Evolutionary conservation across 768 basidiomycete species (phyloP).

Genomic region (Boletus coccyginus): DNA sequence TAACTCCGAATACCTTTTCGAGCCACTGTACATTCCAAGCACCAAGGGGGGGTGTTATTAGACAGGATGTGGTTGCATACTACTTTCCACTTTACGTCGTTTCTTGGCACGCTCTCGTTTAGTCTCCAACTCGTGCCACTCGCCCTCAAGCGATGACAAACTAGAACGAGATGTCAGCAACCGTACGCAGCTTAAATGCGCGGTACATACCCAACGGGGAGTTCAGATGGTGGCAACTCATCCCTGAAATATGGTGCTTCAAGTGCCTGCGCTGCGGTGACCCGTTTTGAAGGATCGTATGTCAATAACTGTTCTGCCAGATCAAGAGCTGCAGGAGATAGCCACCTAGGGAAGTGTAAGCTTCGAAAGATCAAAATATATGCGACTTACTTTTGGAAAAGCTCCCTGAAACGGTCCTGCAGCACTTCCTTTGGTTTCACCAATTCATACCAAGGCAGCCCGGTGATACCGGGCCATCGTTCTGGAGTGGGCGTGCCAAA

Average conservation of each 20-base stretch:
- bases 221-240: constrained; percentile 71
- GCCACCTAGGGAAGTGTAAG: constrained; percentile 53
- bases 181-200: not conserved
- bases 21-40: constrained; percentile 9
- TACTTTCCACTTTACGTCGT: constrained; percentile 61
- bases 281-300: constrained; percentile 76
- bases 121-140: constrained; percentile 98
- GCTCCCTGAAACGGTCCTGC: constrained; percentile 73
- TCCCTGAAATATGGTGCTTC: constrained; percentile 78
- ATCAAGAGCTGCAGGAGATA: constrained; percentile 83
- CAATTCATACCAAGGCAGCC: constrained; percentile 98
- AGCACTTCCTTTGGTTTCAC: constrained; percentile 82
- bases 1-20: no score
- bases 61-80: constrained; percentile 36
- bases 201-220: constrained; percentile 71
- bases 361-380: not conserved
- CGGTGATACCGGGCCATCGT: constrained; percentile 79
- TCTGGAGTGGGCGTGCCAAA: constrained; percentile 85
- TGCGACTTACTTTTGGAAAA: constrained; percentile 76
- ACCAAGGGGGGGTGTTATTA: constrained; percentile 19
- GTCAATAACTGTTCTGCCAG: constrained; percentile 79
- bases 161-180: constrained; percentile 38
- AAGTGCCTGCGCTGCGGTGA: constrained; percentile 78
- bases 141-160: constrained; percentile 78
- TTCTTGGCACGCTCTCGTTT: constrained; percentile 88